Conservation (phyloP, 1,139 yeast species). For the Blastobotrys niveus region DNA sequence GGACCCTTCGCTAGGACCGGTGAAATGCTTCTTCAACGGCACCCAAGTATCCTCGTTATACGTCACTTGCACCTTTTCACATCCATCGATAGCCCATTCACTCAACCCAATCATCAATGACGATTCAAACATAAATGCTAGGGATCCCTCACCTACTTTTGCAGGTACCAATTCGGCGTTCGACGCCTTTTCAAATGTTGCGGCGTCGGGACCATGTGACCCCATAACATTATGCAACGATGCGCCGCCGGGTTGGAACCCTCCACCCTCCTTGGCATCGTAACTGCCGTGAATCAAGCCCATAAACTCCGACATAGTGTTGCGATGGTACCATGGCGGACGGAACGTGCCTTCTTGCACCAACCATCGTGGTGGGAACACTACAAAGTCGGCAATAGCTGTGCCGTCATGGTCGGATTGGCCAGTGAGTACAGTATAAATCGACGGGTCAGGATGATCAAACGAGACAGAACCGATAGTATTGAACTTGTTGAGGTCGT, state of each 20-base stretch:
- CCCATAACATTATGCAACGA: conserved; percentile 32
- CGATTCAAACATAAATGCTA: conserved; percentile 32
- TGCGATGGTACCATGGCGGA: conserved; percentile 33
- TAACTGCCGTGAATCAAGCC: conserved; percentile 30
- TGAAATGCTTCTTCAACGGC: conserved; percentile 20
- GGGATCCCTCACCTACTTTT: conserved; percentile 28
- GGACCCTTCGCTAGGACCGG: conserved; percentile 13
- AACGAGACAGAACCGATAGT: conserved; percentile 30
- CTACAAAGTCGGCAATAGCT: conserved; percentile 32
- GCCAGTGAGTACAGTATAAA: conserved; percentile 30
- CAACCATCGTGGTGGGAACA: conserved; percentile 33
- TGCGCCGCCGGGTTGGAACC: conserved; percentile 33
- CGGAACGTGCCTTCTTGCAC: conserved; percentile 32
- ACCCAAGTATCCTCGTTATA: conserved; percentile 27
- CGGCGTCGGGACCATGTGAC: conserved; percentile 31
- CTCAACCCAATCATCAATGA: conserved; percentile 24
- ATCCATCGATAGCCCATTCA: conserved; percentile 23
- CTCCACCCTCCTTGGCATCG: conserved; percentile 29
- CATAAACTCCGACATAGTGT: conserved; percentile 32
- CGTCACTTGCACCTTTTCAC: conserved; percentile 24
- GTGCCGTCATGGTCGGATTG: conserved; percentile 28
- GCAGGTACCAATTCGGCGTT: conserved; percentile 23
- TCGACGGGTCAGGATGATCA: conserved; percentile 31
- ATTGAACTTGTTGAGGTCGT: conserved; percentile 29
- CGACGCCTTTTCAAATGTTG: conserved; percentile 26